Evolutionary conservation across 208 protist species (phyloP).

Genomic region (Phytomonas serpens): DNA sequence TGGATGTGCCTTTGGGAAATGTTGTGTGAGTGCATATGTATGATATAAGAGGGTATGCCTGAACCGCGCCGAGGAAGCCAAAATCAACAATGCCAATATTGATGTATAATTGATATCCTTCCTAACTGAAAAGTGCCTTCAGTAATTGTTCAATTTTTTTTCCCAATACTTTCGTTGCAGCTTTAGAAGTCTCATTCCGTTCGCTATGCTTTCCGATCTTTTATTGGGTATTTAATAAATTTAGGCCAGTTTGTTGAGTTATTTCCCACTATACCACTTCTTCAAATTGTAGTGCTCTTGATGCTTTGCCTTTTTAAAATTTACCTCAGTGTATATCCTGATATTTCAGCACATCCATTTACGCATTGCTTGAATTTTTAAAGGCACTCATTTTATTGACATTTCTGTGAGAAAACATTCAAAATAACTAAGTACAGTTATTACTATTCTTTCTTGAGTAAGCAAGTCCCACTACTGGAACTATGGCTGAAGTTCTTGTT

Average conservation of each 20-base stretch:
- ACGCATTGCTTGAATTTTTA: not conserved
- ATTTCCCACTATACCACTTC: not conserved
- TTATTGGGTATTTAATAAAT: not conserved
- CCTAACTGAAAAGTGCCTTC: not conserved
- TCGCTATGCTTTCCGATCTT: not conserved
- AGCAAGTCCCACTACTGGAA: not conserved
- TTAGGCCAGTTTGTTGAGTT: not conserved
- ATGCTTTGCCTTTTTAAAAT: not conserved
- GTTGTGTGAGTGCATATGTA: not conserved
- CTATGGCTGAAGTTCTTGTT: constrained; percentile 51
- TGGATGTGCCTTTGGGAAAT: not conserved
- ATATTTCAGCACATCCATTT: not conserved
- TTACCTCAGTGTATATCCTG: not conserved
- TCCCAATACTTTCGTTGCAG: not conserved
- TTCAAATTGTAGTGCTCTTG: not conserved
- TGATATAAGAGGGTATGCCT: not conserved
- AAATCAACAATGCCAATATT: not conserved
- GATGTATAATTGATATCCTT: not conserved
- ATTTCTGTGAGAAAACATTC: not conserved
- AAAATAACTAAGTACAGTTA: not conserved
- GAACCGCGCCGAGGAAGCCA: not conserved
- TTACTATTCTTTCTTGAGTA: not conserved
- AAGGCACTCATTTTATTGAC: not conserved
- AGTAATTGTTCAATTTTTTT: not conserved
- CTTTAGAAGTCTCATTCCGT: not conserved